These are phyloP conservation scores for Eimeria zaria DNA, from an alignment of 169 alveolate genomes.

Conservation along the genomic window DNA sequence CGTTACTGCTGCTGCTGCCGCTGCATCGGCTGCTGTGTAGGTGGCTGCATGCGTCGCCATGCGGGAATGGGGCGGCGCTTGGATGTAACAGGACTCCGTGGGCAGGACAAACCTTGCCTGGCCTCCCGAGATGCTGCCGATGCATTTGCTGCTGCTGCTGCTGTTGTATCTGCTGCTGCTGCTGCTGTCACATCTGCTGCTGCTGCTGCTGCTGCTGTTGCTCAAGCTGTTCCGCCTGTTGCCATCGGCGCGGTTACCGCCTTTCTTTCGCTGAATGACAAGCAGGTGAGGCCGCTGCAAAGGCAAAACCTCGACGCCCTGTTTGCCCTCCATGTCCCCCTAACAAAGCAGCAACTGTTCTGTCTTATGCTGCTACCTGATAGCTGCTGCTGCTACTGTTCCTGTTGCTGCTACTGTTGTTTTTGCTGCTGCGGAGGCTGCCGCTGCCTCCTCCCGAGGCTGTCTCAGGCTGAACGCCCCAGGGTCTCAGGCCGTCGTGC, in stretches of 20 bases:
- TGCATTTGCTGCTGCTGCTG: conserved; percentile 1
- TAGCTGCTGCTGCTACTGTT: neutral
- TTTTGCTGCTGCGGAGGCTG: neutral
- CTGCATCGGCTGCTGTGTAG: neutral
- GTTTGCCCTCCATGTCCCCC: neutral
- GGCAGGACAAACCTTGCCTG: neutral
- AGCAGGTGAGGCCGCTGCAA: conserved; percentile 17
- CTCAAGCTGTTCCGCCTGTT: neutral
- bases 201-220: neutral
- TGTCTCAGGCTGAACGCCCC: neutral
- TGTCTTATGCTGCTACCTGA: neutral
- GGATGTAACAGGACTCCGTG: neutral
- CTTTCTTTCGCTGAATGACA: conserved; percentile 1
- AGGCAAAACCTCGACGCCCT: neutral
- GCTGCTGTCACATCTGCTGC: neutral
- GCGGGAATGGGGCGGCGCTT: neutral
- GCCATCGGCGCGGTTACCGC: neutral
- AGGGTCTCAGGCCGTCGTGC: neutral
- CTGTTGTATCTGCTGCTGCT: neutral
- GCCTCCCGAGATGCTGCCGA: neutral
- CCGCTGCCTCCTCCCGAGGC: neutral
- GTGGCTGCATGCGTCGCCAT: neutral
- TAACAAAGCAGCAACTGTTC: neutral
- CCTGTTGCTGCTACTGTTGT: neutral
- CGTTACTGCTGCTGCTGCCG: neutral